A percentile compares a stretch with the other conserved stretches of the same genome.
Evolutionary conservation across 2,329 filamentous ascomycete species (phyloP).

Genomic region (Fusarium protoensiforme): DNA sequence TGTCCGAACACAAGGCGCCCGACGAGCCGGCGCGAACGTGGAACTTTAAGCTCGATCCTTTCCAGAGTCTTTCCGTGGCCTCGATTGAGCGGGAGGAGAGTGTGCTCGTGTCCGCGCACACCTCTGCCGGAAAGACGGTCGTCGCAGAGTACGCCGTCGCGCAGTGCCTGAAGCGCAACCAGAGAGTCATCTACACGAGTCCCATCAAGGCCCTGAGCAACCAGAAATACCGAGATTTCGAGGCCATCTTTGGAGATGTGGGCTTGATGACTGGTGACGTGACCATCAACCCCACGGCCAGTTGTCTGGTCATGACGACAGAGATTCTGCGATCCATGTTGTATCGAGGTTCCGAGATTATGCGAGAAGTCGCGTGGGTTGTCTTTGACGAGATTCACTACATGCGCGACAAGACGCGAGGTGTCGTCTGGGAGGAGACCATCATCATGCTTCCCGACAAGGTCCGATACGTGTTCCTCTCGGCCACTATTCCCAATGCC

Average conservation of each 20-base stretch:
- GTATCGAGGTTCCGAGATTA: slow-evolving; percentile 97
- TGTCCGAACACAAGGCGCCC: slow-evolving; percentile 92
- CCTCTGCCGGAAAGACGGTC: slow-evolving; percentile 97
- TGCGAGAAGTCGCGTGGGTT: slow-evolving; percentile 99
- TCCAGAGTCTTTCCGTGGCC: slow-evolving; percentile 93
- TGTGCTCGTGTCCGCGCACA: slow-evolving; percentile 96
- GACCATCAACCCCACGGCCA: slow-evolving; percentile 98
- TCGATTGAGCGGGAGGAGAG: slow-evolving; percentile 97
- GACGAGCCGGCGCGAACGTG: slow-evolving; percentile 85
- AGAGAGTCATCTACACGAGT: slow-evolving; percentile 98
- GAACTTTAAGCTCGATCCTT: slow-evolving; percentile 94
- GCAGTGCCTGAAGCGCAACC: slow-evolving; percentile 95
- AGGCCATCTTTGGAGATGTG: slow-evolving; percentile 94
- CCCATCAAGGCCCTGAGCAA: slow-evolving; percentile 99
- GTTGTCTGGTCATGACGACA: slow-evolving; percentile 98
- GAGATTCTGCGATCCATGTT: slow-evolving; percentile 99
- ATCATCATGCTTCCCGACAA: slow-evolving; percentile 98
- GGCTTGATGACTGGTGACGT: slow-evolving; percentile 99
- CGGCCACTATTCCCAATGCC: slow-evolving; percentile 97
- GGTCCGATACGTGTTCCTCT: slow-evolving; percentile 98
- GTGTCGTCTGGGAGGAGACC: slow-evolving; percentile 99
- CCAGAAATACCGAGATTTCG: slow-evolving; percentile 98
- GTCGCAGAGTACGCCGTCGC: slow-evolving; percentile 98
- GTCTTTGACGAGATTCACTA: slow-evolving; percentile 99
- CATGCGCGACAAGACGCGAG: slow-evolving; percentile 91